Evolutionary conservation across 2,329 filamentous ascomycete species (phyloP), one percentile per base, ranked within the genome.

Genomic region (Ophiostoma sp.): DNA sequence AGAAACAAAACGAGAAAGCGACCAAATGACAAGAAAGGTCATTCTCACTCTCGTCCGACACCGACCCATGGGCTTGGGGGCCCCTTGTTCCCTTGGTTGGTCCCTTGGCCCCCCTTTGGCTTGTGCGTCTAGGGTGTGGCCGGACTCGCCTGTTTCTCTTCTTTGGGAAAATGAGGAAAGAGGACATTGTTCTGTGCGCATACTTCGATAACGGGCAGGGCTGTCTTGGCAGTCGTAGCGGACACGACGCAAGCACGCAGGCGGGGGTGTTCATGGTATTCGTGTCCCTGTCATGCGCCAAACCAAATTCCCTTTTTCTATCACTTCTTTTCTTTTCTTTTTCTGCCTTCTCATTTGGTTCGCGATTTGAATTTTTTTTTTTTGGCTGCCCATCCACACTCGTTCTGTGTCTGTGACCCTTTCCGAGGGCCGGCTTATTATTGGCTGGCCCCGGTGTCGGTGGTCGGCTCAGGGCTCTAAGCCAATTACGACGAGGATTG

Each of bases 171-270:
- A 61, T 50, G 33, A 52, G 33, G 9, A 39, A 17, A 59, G 12
- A 28, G 2, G 28, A 15, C 33, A 52, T 48, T 45, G 52, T 36
- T 64, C 28, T 12, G n/a, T n/a, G 6, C 17, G 15, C 36, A 17
- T 1, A 11, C 28, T 57, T 66, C 33, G 70, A 66, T 55, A 66
- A 55, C 42, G 59, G 55, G 25, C 15, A 63, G 28, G 42, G 33
- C 61, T 25, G n/a, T 66, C 70, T 72, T 52, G 59, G 70, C 59
- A 28, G 70, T 64, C 55, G 57, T 31, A 52, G 70, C 70, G 42
- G 57, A 71, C 70, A 52, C 25, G 45, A 52, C 17, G 19, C 48
- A 50, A 25, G 19, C 28, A 33, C 68, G 4, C 25, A 45, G 28
- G 39, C 69, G 69, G 69, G 55, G 42, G 28, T 63, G 42, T 45